Conservation (phyloP, 1,284 basidiomycete genomes). For the Puccinia hordei region DNA sequence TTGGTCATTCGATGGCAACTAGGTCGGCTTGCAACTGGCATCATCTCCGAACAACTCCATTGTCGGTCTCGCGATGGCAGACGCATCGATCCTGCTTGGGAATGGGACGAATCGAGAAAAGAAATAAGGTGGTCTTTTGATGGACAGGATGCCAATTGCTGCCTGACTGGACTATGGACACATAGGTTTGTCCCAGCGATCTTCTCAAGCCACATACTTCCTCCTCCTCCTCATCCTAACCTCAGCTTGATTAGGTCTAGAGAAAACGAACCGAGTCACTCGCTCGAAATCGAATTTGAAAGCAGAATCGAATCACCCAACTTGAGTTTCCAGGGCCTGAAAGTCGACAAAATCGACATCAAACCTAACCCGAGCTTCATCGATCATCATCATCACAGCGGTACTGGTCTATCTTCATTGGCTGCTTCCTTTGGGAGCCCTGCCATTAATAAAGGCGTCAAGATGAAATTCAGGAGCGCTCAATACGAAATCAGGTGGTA, state of each 20-base stretch:
- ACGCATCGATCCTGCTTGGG: not conserved
- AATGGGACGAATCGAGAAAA: slow-evolving; percentile 21
- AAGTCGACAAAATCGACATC: slow-evolving; percentile 27
- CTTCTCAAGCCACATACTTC: not conserved
- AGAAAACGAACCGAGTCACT: slow-evolving; percentile 27
- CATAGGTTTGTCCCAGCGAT: slow-evolving; percentile 27
- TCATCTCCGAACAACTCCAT: slow-evolving; percentile 21
- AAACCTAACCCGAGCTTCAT: not conserved
- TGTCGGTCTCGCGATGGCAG: slow-evolving; percentile 14
- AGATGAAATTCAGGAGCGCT: slow-evolving; percentile 26
- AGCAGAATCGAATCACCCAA: not conserved
- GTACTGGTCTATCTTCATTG: not conserved
- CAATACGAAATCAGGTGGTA: slow-evolving; percentile 31
- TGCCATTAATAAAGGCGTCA: slow-evolving; percentile 22
- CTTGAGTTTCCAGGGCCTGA: slow-evolving; percentile 16
- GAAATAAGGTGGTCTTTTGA: slow-evolving; percentile 11
- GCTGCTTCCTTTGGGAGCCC: not conserved
- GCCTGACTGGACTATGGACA: slow-evolving; percentile 24
- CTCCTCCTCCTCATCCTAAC: no score
- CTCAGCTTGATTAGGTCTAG: slow-evolving; percentile 21
- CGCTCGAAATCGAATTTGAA: slow-evolving; percentile 22
- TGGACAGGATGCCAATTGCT: slow-evolving; percentile 16
- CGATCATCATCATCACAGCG: not conserved
- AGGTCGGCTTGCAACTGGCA: not conserved
- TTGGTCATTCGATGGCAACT: slow-evolving; percentile 14